Evolutionary conservation across 129 eudicot genomes (phyloP), one percentile per base, ranked within the genome.

Genomic region (Glebionis coronaria): DNA sequence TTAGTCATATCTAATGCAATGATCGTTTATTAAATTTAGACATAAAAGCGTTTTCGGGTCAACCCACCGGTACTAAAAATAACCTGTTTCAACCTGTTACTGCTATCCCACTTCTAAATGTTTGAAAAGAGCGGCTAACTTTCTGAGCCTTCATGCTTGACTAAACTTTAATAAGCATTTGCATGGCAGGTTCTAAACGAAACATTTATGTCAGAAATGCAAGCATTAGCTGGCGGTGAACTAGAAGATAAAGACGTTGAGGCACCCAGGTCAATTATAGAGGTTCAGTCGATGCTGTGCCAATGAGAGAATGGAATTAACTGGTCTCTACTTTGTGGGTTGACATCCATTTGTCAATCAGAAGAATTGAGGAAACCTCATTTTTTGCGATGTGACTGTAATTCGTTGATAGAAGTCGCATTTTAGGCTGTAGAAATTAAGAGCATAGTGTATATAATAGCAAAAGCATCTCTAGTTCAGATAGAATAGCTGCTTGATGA

Each of bases 271-370:
- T 73, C 85, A 13, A 76, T 90, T 14, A n/a, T 72, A 65, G 95
- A 84, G 54, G 87, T 82, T 46, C 84, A 72, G 29, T 82, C 92
- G 9, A 87, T 90, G 88, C 84, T 90, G 3, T 80, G 85, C 73
- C 82, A 82, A 68, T 76, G 79, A 82, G 46, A 67, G n/a, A n/a
- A n/a, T 67, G 12, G 82, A 65, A 64, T 19, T 12, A 31, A 2
- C 29, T 65, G 51, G 78, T 38, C 68, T 65, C 72, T 83, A 60
- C 50, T 50, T n/a, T n/a, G 54, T 81, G 67, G 67, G 42, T n/a
- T 66, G 27, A 44, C 16, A 69, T 16, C 15, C 45, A 21, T 21
- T 63, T 19, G 14, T 63, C 35, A 23, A 44, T 7, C 19, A 40
- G 16, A 63, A 18, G 19, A 63, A 46, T 35, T 20, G 54, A 63